phyloP scores from a whole-genome alignment of 257 asterid species.

The Solanum ossicruentum region DNA sequence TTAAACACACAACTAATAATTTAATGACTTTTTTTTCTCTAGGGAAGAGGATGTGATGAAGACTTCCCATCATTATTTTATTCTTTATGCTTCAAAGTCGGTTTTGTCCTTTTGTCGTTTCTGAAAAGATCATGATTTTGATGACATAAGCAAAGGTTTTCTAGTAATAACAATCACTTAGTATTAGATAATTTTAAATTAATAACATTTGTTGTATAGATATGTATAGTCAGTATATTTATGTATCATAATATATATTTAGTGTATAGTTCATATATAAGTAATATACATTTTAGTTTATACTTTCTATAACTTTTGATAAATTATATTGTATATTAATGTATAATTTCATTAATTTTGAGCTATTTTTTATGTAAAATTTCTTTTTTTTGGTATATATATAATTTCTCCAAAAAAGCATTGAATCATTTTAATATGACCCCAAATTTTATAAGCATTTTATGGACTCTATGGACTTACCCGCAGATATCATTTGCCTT shows the following conservation, averaged over 20 bases:
- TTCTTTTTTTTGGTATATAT: rapidly evolving
- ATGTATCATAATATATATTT: too few relatives aligned
- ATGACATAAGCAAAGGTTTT: neutral
- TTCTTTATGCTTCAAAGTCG: neutral
- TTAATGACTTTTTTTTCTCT: neutral
- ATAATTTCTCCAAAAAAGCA: too few relatives aligned
- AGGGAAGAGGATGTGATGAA: neutral
- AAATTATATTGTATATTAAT: too few relatives aligned
- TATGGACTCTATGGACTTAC: neutral
- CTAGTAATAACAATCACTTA: neutral
- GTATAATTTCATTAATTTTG: too few relatives aligned
- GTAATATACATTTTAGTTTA: too few relatives aligned
- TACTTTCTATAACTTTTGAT: too few relatives aligned
- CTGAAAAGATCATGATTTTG: neutral
- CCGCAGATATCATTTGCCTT: neutral
- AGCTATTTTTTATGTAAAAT: too few relatives aligned
- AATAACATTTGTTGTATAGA: too few relatives aligned
- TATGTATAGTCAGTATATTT: too few relatives aligned
- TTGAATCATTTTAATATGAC: neutral
- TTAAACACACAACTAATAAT: neutral
- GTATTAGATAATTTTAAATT: too few relatives aligned
- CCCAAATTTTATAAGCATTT: neutral
- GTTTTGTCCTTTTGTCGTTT: neutral
- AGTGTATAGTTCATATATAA: too few relatives aligned
- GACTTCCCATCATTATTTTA: neutral